Conservation (phyloP, 805 yeast species). For the Ogataea trehalophila region DNA sequence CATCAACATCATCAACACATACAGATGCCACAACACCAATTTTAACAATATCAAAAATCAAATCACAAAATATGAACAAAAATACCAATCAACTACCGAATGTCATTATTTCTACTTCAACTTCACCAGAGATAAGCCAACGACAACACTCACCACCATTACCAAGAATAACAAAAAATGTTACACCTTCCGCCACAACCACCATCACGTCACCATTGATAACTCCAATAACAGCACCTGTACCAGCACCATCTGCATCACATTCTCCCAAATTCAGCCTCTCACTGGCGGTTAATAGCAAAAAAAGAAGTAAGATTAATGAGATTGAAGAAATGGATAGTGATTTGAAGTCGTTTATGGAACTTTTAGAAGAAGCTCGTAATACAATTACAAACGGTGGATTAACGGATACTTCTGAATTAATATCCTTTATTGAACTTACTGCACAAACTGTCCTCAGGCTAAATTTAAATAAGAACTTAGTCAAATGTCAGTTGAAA, state of each 20-base stretch:
- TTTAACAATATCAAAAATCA: neutral
- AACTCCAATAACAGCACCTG: neutral
- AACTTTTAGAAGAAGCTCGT: constrained; percentile 5
- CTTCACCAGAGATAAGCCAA: too few species aligned
- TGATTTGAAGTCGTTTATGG: constrained; percentile 10
- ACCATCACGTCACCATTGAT: neutral
- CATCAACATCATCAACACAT: neutral
- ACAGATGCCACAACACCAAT: constrained; percentile 11
- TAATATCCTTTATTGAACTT: constrained; percentile 6
- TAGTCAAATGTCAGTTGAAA: constrained; percentile 25
- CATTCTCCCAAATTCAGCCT: too few species aligned
- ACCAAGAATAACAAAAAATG: neutral
- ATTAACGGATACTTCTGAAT: neutral
- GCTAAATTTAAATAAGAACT: constrained; percentile 29
- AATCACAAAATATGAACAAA: neutral
- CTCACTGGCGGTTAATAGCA: neutral
- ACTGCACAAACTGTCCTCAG: constrained; percentile 23
- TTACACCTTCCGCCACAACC: neutral
- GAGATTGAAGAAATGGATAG: constrained; percentile 19
- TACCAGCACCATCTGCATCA: neutral
- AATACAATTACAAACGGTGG: constrained; percentile 1
- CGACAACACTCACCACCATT: neutral
- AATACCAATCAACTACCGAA: neutral
- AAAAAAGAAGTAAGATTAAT: neutral
- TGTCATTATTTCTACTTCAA: too few species aligned